Base-by-base conservation (phyloP, 441 rosid species). In the Populus hybrid region DNA sequence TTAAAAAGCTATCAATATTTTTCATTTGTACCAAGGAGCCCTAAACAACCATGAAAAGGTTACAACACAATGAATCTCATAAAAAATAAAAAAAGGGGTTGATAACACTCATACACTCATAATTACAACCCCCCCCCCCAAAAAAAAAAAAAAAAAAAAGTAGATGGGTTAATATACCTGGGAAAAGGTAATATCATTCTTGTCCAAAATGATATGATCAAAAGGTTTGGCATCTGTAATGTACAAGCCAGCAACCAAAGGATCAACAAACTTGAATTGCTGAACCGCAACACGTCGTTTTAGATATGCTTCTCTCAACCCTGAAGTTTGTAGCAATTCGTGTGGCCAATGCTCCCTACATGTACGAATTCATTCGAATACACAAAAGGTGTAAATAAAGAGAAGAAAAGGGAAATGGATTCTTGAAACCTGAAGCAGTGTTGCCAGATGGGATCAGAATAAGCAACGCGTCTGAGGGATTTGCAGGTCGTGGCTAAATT, bases 191-290 rank as follows among this genome's bases (percentile, higher is more conserved):
- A 90, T 36, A 34, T 78, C 70, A 71, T 83, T 86, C 11, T 79
- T 82, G 72, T 88, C 84, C 61, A 89, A 38, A 23, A 88, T 34
- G 26, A 90, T 21, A 73, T 80, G 82, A 28, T 84, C 87, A 70
- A 78, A 75, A 70, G 83, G 83, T 57, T 77, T 83, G 6, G 85
- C 46, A 38, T 74, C 75, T 2, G 77, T 76, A 50, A 67, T 7
- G 8, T 71, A 69, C 12, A 84, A 69, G 71, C 79, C 81, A 0
- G 72, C 78, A 65, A 71, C 74, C 7, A 79, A 80, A 28, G 94
- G 90, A 85, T 92, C 91, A 18, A 63, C 64, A 77, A 85, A 90
- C 65, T 85, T 85, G 79, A 90, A 82, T 74, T 86, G 89, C 42
- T 72, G 85, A 86, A 90, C 76, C 0, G 85, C 87, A 30, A 81